Percentiles rank a stretch among this genome's conserved stretches.
Conservation (phyloP, 1,284 basidiomycete species). For the Pascua sp. region DNA sequence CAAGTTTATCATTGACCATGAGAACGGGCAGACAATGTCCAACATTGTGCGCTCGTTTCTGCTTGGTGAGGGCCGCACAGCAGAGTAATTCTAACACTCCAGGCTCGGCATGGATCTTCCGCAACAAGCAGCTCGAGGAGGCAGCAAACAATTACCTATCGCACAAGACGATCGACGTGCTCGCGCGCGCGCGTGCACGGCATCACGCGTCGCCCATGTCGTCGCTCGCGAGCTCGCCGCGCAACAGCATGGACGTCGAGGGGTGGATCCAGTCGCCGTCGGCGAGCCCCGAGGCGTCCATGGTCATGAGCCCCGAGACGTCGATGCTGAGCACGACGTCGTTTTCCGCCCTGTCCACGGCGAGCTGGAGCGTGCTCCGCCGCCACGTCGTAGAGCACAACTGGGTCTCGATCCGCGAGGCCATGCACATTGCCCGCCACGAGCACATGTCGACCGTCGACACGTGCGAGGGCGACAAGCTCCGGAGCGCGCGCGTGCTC, state of each 20-base stretch:
- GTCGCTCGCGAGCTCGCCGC: conserved; percentile 21
- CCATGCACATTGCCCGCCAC: conserved; percentile 59
- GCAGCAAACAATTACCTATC: conserved; percentile 39
- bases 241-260: too few species aligned
- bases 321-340: neutral
- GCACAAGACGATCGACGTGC: conserved; percentile 31
- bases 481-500: conserved; percentile 33
- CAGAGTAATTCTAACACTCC: too few species aligned
- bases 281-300: too few species aligned
- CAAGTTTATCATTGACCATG: conserved; percentile 74
- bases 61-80: conserved; percentile 71
- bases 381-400: conserved; percentile 52
- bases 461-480: conserved; percentile 59
- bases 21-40: conserved; percentile 77
- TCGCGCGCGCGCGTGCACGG: conserved; percentile 26
- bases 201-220: conserved; percentile 20
- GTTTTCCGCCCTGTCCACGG: neutral
- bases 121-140: conserved; percentile 45
- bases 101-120: conserved; percentile 49
- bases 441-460: conserved; percentile 79
- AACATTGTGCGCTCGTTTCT: conserved; percentile 78
- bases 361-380: conserved; percentile 5
- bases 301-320: too few species aligned
- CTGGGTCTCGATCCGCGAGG: conserved; percentile 56
- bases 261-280: too few species aligned